Percentiles rank a stretch among this genome's conserved stretches.
Conservation (phyloP, 2,329 filamentous ascomycete species). For the Pyrenochaeta sp. region DNA sequence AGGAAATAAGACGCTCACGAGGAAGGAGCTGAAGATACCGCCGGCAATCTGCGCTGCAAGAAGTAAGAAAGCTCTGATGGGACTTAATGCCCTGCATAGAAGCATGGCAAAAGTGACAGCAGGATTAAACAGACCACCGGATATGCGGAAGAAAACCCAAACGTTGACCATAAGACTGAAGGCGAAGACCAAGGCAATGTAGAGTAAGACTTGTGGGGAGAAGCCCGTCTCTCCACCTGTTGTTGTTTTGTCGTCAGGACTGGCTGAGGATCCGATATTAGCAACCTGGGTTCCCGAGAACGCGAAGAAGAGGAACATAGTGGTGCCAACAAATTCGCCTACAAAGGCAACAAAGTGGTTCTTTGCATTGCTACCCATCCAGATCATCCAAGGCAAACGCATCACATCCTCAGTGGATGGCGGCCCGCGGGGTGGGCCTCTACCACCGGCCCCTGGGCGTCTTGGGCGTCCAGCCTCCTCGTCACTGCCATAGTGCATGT, state of each 20-base stretch:
- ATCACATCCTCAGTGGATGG: constrained; percentile 48
- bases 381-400: constrained; percentile 46
- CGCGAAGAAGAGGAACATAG: constrained; percentile 57
- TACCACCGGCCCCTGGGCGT: constrained; percentile 14
- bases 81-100: constrained; percentile 51
- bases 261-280: constrained; percentile 57
- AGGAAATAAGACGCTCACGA: constrained; percentile 57
- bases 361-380: constrained; percentile 48
- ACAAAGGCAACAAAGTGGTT: constrained; percentile 56
- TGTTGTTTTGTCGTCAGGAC: constrained; percentile 47
- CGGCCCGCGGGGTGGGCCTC: constrained; percentile 29
- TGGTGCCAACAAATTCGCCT: constrained; percentile 57
- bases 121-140: constrained; percentile 41
- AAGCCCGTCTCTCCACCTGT: constrained; percentile 56
- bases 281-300: constrained; percentile 57
- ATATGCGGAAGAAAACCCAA: constrained; percentile 52
- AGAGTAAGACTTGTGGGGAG: constrained; percentile 53
- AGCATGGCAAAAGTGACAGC: constrained; percentile 49
- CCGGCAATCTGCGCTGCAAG: constrained; percentile 57
- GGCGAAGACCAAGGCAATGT: constrained; percentile 47
- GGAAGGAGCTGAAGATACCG: constrained; percentile 54
- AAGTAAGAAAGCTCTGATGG: constrained; percentile 53
- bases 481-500: constrained; percentile 35
- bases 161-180: constrained; percentile 52
- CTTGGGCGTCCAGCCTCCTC: constrained; percentile 23